Conservation (phyloP, 176 grass and related monocot species). For the Zoysia pacifica region DNA sequence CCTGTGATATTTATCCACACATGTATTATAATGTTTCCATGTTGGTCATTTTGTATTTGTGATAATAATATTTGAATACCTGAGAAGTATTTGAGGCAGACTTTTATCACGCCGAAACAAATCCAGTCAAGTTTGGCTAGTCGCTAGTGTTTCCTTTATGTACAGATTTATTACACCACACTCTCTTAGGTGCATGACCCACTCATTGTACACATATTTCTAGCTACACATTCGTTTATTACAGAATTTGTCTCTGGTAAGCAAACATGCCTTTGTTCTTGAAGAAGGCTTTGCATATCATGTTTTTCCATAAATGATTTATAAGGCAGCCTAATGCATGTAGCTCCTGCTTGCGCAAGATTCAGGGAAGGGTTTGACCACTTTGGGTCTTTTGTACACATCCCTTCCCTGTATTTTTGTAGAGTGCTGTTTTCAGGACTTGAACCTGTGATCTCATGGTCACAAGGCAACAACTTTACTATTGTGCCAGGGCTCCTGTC, state of each 20-base stretch:
- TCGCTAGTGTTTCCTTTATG: not conserved
- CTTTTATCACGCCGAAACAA: not conserved
- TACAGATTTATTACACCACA: not conserved
- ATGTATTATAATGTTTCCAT: not conserved
- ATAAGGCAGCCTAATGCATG: too few relatives aligned
- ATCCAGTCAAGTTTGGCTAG: not conserved
- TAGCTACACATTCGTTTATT: not conserved
- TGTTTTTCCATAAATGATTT: not conserved
- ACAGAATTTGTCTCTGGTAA: not conserved
- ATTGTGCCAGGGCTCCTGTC: too few relatives aligned
- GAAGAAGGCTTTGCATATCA: not conserved
- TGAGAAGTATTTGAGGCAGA: not conserved
- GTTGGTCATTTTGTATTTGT: not conserved
- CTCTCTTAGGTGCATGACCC: not conserved
- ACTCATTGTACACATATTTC: not conserved
- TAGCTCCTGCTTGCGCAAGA: too few relatives aligned
- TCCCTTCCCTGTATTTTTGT: too few relatives aligned
- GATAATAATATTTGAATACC: not conserved
- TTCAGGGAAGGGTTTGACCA: too few relatives aligned
- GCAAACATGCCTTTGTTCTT: not conserved
- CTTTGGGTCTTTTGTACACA: too few relatives aligned
- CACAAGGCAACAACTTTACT: too few relatives aligned
- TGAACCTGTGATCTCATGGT: too few relatives aligned
- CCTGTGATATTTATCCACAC: not conserved
- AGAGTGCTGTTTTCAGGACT: too few relatives aligned